Base-by-base conservation (phyloP, 768 basidiomycete genomes). In the Psilocybe cyanescens region DNA sequence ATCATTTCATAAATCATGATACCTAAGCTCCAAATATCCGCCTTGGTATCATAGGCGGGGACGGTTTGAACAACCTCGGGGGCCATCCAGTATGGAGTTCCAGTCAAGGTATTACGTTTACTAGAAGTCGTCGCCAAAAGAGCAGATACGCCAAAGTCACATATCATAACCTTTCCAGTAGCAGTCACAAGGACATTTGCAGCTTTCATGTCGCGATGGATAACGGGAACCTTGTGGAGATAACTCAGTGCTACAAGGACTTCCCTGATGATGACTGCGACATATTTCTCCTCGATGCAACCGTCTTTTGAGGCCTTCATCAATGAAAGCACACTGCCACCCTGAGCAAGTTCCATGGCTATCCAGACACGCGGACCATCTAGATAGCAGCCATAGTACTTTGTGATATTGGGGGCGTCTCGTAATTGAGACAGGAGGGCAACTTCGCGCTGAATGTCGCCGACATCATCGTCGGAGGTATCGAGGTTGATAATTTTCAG, bases 61-160 rank as follows among this genome's bases (percentile, higher is more conserved):
- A 92, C 89, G 8, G 84, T 83, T 65, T 94, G 92, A 14, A 97
- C 93, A 3, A 99, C 95, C 75, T 99, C 97, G 0, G 97, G 97
- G 0, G 97, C 97, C 97, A 99, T 99, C 97, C 97, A 99, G 72
- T 97, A 94, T 0, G 96, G 97, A 1, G 97, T 99, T 1, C 97
- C 97, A 63, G 96, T 94, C 70, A 99, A 86, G 0, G 97, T 99
- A 55, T 96, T 95, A 24, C 97, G 87, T 74, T 99, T 99, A 73
- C 94, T 94, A 9, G 89, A 87, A 2, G 87, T 82, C 14, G 88
- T 92, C 28, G 87, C 85, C 56, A 98, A 84, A 39, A 97, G 85
- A 2, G 96, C 97, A 3, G 97, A 97, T 50, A 99, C 97, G 30
- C 97, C 97, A 74, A 99, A 99, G 76, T 99, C 97, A 72, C 95